Evolutionary conservation across 345 rosid genomes (phyloP), one percentile per base, ranked within the genome.

Genomic region (Barbarea vulgaris): DNA sequence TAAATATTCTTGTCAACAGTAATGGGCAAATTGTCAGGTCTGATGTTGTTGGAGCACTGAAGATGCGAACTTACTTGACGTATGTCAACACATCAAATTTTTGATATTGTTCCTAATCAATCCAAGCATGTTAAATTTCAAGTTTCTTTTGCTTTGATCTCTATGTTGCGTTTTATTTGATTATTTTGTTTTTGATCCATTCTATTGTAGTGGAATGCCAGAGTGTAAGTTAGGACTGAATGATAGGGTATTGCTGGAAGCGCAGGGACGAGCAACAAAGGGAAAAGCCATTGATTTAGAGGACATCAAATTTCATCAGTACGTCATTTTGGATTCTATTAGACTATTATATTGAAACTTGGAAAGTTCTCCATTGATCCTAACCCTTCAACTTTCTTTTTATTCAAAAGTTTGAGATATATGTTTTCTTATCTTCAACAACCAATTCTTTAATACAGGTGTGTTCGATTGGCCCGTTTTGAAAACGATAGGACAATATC

Each of bases 271-370:
- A 41, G 65, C 97, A 47, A 89, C 97, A 25, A 95, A 92, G 80
- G 97, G 97, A 59, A 95, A 95, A 85, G 96, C 97, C 34, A 92
- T 90, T 64, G 99, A 95, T 86, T 82, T 95, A 81, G 97, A 92
- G 79, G 99, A 95, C 74, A 92, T 95, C 72, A 95, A 95, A 76
- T 95, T 95, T 80, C 97, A 95, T 81, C 97, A 95, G 99, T 95
- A 87, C 4, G 85, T 67, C 9, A 0, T 50, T 66, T 66, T 66
- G 19, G 24, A 17, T 50, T 54, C 22, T 6, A n/a, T n/a, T n/a
- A n/a, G n/a, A n/a, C n/a, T 61, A 0, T 37, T 69, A 25, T 1
- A 47, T 18, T 34, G 15, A 46, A 66, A 65, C 25, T 33, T 33
- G 47, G 62, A 53, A 21, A 44, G 11, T 50, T 34, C 7, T 56